Conservation (phyloP, 192 early-diverging fungal genomes). For the Phycomyces blakesleeanus region DNA sequence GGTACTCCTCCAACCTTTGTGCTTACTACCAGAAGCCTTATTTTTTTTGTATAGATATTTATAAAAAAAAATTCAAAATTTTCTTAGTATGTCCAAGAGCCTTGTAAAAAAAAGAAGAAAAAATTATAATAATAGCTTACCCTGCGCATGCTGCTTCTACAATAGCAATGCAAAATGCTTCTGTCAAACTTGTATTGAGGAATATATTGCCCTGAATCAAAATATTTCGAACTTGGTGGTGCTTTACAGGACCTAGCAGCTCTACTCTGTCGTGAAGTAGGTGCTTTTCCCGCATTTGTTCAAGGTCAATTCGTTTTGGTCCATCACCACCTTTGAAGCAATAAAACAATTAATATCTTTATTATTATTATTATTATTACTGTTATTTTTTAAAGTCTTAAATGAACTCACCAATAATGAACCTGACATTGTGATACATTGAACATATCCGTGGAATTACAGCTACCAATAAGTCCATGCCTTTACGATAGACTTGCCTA, state of each 20-base stretch:
- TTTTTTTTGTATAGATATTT: too few species aligned
- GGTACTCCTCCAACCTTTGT: constrained; percentile 96
- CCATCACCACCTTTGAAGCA: constrained; percentile 84
- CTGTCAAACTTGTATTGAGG: constrained; percentile 94
- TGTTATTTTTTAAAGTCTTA: background rate
- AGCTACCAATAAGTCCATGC: constrained; percentile 86
- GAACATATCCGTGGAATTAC: constrained; percentile 91
- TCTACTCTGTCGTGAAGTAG: constrained; percentile 89
- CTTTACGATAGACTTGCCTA: constrained; percentile 92
- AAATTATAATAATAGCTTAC: constrained; percentile 30
- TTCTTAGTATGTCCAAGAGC: too few species aligned
- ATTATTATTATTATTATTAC: too few species aligned
- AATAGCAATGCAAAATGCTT: constrained; percentile 98
- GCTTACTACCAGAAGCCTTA: constrained; percentile 85
- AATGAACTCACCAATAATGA: constrained; percentile 76
- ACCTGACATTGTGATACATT: constrained; percentile 73
- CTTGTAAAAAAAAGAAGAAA: constrained; percentile 6
- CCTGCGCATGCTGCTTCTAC: constrained; percentile 97
- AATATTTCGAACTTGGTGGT: constrained; percentile 81
- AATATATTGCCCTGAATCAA: constrained; percentile 93
- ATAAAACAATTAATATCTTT: background rate
- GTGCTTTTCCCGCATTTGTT: constrained; percentile 95
- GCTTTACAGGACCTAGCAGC: constrained; percentile 79
- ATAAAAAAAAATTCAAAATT: too few species aligned
- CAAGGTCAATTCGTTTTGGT: constrained; percentile 91